These are phyloP conservation scores for Bryum argenteum DNA, from an alignment of 225 moss, liverwort and hornwort genomes.

Conservation along the genomic window DNA sequence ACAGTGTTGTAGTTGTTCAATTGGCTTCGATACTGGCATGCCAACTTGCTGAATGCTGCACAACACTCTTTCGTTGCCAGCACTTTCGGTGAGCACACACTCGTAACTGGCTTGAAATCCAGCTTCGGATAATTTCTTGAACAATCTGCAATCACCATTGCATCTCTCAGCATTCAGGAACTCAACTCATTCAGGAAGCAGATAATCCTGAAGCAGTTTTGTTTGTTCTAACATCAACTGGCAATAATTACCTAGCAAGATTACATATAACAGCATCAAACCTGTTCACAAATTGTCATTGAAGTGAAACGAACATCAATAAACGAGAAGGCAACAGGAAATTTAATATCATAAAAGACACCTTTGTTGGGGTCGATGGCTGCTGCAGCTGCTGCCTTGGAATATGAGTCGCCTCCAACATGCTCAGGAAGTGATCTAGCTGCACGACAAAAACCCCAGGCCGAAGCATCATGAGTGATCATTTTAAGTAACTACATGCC, in stretches of 20 bases:
- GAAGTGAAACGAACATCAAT: no score
- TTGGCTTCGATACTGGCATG: constrained; percentile 49
- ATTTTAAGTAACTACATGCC: no score
- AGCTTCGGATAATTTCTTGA: constrained; percentile 30
- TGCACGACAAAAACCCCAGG: background rate
- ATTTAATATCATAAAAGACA: background rate
- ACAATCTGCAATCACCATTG: constrained; percentile 31
- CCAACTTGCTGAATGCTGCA: constrained; percentile 46
- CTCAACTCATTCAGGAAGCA: no score
- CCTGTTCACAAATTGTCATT: no score
- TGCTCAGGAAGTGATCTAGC: background rate
- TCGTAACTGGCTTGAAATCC: constrained; percentile 57
- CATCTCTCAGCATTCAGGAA: background rate
- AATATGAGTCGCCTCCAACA: constrained; percentile 2
- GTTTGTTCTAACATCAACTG: no score
- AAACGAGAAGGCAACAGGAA: background rate
- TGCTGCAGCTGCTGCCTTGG: constrained; percentile 38
- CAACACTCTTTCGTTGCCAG: constrained; percentile 53
- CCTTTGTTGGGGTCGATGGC: constrained; percentile 35
- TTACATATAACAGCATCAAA: no score
- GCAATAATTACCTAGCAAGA: no score
- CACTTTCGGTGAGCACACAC: constrained; percentile 40
- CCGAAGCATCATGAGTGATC: no score
- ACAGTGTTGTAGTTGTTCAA: constrained; percentile 65
- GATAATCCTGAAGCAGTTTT: no score